phyloP scores from a whole-genome alignment of 805 yeast genomes.

The Saturnispora quitensis region DNA sequence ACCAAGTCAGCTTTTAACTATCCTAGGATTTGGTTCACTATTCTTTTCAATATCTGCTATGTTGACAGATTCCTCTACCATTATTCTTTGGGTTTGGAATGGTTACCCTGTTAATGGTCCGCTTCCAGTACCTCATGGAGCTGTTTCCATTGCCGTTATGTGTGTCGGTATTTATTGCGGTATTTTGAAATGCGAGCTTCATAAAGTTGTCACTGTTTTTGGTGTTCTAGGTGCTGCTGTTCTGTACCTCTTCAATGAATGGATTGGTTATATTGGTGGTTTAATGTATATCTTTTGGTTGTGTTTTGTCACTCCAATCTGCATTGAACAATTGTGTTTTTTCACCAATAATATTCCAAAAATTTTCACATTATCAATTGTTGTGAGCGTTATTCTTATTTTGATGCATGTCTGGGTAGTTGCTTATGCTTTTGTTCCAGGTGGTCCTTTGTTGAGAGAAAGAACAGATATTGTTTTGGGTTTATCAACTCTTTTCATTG shows the following conservation, averaged over 20 bases:
- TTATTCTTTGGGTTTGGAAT: constrained; percentile 94
- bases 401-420: constrained; percentile 94
- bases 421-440: constrained; percentile 97
- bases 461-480: constrained; percentile 70
- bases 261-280: constrained; percentile 75
- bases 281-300: constrained; percentile 51
- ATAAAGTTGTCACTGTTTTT: constrained; percentile 17
- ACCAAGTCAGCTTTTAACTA: constrained; percentile 33
- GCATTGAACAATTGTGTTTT: constrained; percentile 39
- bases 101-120: constrained; percentile 89
- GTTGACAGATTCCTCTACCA: constrained; percentile 74
- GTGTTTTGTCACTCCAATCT: constrained; percentile 47
- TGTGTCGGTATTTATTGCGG: constrained; percentile 48
- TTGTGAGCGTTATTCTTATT: constrained; percentile 44
- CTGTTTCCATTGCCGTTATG: constrained; percentile 52
- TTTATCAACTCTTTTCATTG: constrained; percentile 41
- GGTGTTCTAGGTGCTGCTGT: constrained; percentile 44
- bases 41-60: constrained; percentile 65
- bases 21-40: constrained; percentile 68
- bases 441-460: constrained; percentile 81
- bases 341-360: constrained; percentile 42
- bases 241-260: constrained; percentile 46
- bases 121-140: constrained; percentile 77
- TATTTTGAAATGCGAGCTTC: constrained; percentile 21
- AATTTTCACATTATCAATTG: constrained; percentile 40